Conservation (phyloP, 306 rosid genomes). For the Glycine soja region DNA sequence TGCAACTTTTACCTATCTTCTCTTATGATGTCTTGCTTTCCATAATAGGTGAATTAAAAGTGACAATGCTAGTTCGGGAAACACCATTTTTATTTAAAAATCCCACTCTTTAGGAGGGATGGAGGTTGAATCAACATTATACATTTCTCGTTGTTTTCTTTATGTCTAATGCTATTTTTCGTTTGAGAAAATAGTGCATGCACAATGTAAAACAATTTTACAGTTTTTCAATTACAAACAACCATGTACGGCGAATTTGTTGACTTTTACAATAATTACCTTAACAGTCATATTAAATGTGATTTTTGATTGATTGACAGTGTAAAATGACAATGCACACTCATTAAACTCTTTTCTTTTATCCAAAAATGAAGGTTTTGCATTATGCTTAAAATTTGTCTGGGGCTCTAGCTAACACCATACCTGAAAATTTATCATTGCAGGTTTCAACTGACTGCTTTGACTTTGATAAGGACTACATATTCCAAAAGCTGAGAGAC, state of each 20-base stretch:
- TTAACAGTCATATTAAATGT: too few relatives aligned
- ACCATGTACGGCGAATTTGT: too few relatives aligned
- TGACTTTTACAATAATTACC: too few relatives aligned
- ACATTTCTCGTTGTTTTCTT: not conserved
- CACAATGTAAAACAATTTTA: too few relatives aligned
- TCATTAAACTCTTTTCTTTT: not conserved
- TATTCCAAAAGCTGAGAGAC: constrained; percentile 80
- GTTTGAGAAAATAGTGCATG: too few relatives aligned
- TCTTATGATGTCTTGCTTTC: constrained; percentile 27
- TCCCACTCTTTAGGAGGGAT: not conserved
- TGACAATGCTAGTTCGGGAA: constrained; percentile 12
- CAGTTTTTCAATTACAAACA: too few relatives aligned
- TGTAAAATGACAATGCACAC: too few relatives aligned
- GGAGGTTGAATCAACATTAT: not conserved
- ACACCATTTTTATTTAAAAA: constrained; percentile 10
- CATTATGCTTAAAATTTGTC: constrained; percentile 9
- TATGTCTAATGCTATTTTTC: constrained; percentile 1
- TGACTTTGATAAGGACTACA: constrained; percentile 64
- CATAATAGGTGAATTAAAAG: constrained; percentile 22
- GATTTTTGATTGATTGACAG: too few relatives aligned
- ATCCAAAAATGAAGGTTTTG: not conserved
- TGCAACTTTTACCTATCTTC: constrained; percentile 20
- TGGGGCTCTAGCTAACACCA: not conserved
- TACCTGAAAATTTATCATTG: not conserved
- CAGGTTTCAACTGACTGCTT: constrained; percentile 76